These are phyloP conservation scores for Cercospora janseana DNA, from an alignment of 2,329 filamentous ascomycete species.

Conservation along the genomic window DNA sequence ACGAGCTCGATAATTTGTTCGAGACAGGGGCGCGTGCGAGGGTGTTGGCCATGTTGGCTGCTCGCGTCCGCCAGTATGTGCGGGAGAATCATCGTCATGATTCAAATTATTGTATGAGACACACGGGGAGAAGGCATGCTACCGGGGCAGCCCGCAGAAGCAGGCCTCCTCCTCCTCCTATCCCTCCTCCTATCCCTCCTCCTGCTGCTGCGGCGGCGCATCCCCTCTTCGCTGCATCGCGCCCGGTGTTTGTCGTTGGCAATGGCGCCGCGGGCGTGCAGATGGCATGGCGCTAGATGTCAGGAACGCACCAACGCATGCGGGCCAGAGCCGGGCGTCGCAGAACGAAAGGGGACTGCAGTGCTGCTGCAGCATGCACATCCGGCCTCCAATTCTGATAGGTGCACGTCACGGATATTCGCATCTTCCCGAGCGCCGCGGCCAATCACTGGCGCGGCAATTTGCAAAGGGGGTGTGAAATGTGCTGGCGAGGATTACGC, in stretches of 20 bases:
- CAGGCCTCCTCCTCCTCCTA: too few relatives aligned
- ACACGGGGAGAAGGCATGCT: too few relatives aligned
- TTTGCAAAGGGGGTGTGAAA: background rate
- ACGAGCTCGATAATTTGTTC: constrained; percentile 4
- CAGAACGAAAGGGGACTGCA: too few relatives aligned
- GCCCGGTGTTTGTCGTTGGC: background rate
- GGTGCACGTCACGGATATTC: constrained; percentile 2
- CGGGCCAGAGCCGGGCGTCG: too few relatives aligned
- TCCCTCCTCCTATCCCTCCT: too few relatives aligned
- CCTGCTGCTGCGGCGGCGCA: background rate
- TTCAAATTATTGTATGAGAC: too few relatives aligned
- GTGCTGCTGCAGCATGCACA: background rate
- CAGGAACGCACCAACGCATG: background rate
- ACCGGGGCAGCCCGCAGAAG: too few relatives aligned
- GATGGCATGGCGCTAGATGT: background rate
- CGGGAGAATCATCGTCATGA: too few relatives aligned
- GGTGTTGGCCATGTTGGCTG: too few relatives aligned
- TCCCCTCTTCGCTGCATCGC: background rate
- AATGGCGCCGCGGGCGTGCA: too few relatives aligned
- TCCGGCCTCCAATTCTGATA: background rate
- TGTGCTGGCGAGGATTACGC: constrained; percentile 1
- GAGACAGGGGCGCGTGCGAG: background rate
- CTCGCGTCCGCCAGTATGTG: too few relatives aligned
- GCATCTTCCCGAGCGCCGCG: background rate
- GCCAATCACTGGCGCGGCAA: background rate